Evolutionary conservation across 164 flowering plant genomes (phyloP).

Genomic region (Vitis rupestris): DNA sequence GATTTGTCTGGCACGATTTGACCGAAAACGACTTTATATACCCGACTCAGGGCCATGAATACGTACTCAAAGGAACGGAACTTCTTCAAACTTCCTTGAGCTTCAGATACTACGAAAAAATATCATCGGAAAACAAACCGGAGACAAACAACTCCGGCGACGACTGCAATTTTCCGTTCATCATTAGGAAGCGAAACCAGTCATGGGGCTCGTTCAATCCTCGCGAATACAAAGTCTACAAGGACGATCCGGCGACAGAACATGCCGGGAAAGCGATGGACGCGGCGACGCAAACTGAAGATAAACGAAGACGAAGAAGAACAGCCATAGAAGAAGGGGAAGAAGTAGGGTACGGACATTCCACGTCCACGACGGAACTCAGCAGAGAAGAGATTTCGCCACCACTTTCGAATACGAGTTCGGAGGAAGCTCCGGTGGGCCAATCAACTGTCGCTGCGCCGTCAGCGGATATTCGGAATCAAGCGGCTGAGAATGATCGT

Average conservation of each 20-base stretch:
- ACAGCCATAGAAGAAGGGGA: neutral
- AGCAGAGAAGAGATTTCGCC: conserved; percentile 22
- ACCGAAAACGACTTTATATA: conserved; percentile 36
- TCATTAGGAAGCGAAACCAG: conserved; percentile 7
- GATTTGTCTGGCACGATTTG: conserved; percentile 56
- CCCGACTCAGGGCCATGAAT: conserved; percentile 43
- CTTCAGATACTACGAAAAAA: conserved; percentile 14
- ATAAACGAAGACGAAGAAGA: conserved; percentile 4
- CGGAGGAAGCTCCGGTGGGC: conserved; percentile 10
- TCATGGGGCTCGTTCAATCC: conserved; percentile 22
- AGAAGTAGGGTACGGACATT: neutral
- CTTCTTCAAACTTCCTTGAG: conserved; percentile 20
- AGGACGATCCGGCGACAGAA: conserved; percentile 8
- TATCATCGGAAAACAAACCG: conserved; percentile 3
- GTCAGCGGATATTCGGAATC: conserved; percentile 17
- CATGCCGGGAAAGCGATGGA: conserved; percentile 13
- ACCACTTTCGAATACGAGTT: conserved; percentile 17
- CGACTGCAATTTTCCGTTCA: conserved; percentile 4
- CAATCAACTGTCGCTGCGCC: conserved; percentile 5
- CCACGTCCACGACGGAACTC: conserved; percentile 10
- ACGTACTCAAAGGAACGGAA: conserved; percentile 51
- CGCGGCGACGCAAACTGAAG: conserved; percentile 37
- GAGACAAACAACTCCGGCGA: conserved; percentile 11
- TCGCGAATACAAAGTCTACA: conserved; percentile 24
- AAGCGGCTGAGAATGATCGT: conserved; percentile 20